These are phyloP conservation scores for Coemansia sp. DNA, from an alignment of 192 early-diverging fungal genomes.

Conservation along the genomic window DNA sequence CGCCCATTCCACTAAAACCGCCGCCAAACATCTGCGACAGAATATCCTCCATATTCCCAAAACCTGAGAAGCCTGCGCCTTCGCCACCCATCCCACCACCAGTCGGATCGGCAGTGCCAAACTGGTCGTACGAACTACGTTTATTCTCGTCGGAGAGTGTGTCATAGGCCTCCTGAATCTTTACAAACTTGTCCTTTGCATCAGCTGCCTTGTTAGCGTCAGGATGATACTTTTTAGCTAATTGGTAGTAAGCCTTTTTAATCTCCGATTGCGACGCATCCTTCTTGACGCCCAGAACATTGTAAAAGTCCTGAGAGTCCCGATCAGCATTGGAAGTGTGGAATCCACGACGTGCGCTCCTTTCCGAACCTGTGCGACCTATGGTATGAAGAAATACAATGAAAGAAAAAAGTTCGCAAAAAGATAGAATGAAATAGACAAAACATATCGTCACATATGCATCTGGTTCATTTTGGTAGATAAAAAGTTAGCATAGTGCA, in stretches of 20 bases:
- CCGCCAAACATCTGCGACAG: conserved; percentile 77
- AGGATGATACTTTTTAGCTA: conserved; percentile 97
- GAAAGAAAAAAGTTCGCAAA: not conserved
- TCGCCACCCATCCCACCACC: conserved; percentile 49
- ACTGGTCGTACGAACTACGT: conserved; percentile 88
- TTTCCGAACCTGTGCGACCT: not conserved
- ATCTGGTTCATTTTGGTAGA: too few species aligned
- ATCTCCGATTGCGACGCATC: conserved; percentile 80
- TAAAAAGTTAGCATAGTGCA: not conserved
- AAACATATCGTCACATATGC: too few species aligned
- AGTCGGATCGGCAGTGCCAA: conserved; percentile 63
- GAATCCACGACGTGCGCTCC: conserved; percentile 23
- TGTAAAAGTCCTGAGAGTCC: conserved; percentile 77
- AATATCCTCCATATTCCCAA: conserved; percentile 60
- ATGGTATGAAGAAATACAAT: not conserved
- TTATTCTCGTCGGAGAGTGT: conserved; percentile 92
- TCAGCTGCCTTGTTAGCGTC: conserved; percentile 93
- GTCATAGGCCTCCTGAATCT: conserved; percentile 98
- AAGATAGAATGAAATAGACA: not conserved
- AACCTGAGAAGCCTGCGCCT: conserved; percentile 55
- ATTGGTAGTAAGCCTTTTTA: conserved; percentile 95
- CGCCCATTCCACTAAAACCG: conserved; percentile 52
- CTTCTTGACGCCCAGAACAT: conserved; percentile 79
- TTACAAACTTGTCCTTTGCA: conserved; percentile 95
- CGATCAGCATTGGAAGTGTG: conserved; percentile 20